phyloP scores from a whole-genome alignment of 345 rosid genomes.

The Cardamine occulta region DNA sequence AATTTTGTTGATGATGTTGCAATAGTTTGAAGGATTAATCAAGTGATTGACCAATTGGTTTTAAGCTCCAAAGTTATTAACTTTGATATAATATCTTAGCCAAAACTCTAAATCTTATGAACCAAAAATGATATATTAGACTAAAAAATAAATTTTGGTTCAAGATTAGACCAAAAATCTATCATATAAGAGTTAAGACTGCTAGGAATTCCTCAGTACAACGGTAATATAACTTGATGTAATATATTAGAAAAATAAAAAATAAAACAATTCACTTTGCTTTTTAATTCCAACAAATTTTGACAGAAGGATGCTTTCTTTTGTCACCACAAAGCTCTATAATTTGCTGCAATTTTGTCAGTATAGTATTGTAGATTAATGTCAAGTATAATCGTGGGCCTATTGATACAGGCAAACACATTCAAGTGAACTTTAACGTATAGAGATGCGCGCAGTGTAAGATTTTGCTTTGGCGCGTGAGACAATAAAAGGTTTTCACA shows the following conservation, averaged over 20 bases:
- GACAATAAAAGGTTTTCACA: not conserved
- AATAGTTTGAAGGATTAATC: not conserved
- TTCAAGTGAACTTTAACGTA: not conserved
- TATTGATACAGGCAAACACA: constrained; percentile 3
- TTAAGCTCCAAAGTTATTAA: not conserved
- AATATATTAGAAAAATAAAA: not conserved
- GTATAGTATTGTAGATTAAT: not conserved
- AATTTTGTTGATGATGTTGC: not conserved
- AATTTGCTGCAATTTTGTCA: not conserved
- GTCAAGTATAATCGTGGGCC: constrained; percentile 15
- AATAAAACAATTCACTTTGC: not conserved
- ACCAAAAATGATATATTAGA: not conserved
- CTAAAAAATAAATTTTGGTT: not conserved
- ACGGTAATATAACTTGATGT: not conserved
- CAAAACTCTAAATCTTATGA: not conserved
- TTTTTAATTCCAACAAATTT: not conserved
- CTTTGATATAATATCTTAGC: not conserved
- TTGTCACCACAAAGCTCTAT: not conserved
- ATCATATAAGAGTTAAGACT: not conserved
- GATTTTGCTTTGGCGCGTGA: constrained; percentile 1
- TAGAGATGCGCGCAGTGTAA: not conserved
- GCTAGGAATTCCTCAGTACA: not conserved
- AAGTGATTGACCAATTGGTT: not conserved
- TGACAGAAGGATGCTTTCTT: not conserved
- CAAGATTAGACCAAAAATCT: not conserved